Percentiles rank a stretch among this genome's conserved stretches.
These are phyloP conservation scores for Lasiodiplodia citricola DNA, from an alignment of 2,329 filamentous ascomycete species.

Conservation along the genomic window DNA sequence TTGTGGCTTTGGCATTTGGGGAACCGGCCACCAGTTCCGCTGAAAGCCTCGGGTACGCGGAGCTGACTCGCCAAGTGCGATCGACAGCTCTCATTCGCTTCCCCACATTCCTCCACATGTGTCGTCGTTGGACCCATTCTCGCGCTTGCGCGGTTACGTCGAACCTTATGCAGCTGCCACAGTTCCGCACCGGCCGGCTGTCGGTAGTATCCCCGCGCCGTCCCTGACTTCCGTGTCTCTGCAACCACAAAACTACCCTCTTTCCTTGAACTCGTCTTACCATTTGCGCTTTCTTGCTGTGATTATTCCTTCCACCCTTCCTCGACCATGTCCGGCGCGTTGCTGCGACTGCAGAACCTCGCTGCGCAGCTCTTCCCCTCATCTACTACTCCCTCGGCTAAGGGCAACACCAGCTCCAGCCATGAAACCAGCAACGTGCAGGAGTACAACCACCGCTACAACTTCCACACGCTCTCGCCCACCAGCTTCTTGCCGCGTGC, in stretches of 20 bases:
- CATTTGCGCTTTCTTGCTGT: not conserved
- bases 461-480: slow-evolving; percentile 81
- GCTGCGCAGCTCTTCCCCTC: slow-evolving; percentile 44
- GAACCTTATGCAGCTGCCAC: not conserved
- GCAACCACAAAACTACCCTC: not conserved
- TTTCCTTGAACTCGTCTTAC: not conserved
- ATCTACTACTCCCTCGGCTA: slow-evolving; percentile 36
- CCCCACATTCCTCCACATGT: slow-evolving; percentile 35
- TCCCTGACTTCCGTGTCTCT: slow-evolving; percentile 3
- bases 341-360: slow-evolving; percentile 42
- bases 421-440: slow-evolving; percentile 44
- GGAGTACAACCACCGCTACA: slow-evolving; percentile 54
- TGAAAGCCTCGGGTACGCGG: slow-evolving; percentile 8
- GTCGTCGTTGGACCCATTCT: slow-evolving; percentile 12
- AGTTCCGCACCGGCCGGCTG: not conserved
- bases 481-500: slow-evolving; percentile 87
- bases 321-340: slow-evolving; percentile 9
- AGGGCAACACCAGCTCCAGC: slow-evolving; percentile 35
- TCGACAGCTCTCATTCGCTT: slow-evolving; percentile 35
- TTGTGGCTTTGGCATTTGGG: slow-evolving; percentile 3
- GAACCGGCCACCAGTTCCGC: slow-evolving; percentile 6
- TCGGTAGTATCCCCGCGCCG: slow-evolving; percentile 15
- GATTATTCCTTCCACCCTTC: not conserved
- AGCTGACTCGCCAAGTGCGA: slow-evolving; percentile 8
- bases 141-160: slow-evolving; percentile 6